These are phyloP conservation scores for Rubia peregrina DNA, from an alignment of 305 asterid genomes.

Conservation along the genomic window DNA sequence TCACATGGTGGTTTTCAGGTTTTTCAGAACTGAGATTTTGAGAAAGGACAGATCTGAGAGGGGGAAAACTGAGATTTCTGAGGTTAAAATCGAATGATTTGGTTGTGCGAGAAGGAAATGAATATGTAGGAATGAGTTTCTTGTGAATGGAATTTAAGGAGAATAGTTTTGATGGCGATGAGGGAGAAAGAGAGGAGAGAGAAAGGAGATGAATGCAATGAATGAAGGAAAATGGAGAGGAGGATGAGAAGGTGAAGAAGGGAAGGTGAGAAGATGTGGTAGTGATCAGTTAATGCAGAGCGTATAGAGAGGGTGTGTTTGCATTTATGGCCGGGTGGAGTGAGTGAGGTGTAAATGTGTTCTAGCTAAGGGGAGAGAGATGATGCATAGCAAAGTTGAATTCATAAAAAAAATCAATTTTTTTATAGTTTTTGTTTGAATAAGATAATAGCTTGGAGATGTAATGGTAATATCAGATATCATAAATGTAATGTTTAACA, in stretches of 20 bases:
- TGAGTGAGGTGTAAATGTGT: slow-evolving; percentile 23
- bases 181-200: slow-evolving; percentile 9
- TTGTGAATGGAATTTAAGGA: slow-evolving; percentile 85
- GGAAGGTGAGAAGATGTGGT: slow-evolving; percentile 38
- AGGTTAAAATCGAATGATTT: slow-evolving; percentile 10
- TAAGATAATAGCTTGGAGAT: too few relatives aligned
- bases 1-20: slow-evolving; percentile 34
- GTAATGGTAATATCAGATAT: neutral
- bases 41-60: slow-evolving; percentile 38
- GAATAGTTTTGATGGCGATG: slow-evolving; percentile 30
- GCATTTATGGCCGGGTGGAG: slow-evolving; percentile 76
- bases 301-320: slow-evolving; percentile 63
- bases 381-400: slow-evolving; percentile 8
- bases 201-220: neutral
- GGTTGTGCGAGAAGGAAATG: slow-evolving; percentile 20
- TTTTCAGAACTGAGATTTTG: slow-evolving; percentile 10
- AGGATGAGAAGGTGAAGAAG: slow-evolving; percentile 23
- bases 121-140: slow-evolving; percentile 36
- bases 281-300: slow-evolving; percentile 82
- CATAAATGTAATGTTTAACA: too few relatives aligned
- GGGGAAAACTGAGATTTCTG: slow-evolving; percentile 23
- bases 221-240: slow-evolving; percentile 11
- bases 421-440: neutral
- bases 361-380: slow-evolving; percentile 37
- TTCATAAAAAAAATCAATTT: neutral